Evolutionary conservation across 257 asterid genomes (phyloP).

Genomic region (Salvia hispanica): DNA sequence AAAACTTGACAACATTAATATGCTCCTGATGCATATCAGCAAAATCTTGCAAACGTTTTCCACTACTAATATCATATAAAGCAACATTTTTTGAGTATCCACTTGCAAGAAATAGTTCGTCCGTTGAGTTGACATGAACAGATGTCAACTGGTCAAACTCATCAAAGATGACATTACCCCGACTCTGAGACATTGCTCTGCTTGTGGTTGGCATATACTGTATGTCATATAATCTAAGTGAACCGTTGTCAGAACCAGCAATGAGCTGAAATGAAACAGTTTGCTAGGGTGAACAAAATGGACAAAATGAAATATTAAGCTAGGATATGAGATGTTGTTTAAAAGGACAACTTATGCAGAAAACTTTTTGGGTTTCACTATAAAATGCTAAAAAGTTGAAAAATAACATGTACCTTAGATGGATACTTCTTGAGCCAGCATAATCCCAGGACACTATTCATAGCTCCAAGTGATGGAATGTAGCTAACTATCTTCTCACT

Average conservation of each 20-base stretch:
- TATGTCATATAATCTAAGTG: constrained; percentile 75
- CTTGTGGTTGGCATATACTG: constrained; percentile 47
- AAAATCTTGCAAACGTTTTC: constrained; percentile 75
- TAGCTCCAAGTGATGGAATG: constrained; percentile 85
- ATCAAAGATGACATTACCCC: constrained; percentile 62
- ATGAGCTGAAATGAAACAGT: constrained; percentile 63
- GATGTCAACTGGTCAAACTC: constrained; percentile 93
- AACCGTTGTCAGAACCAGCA: constrained; percentile 94
- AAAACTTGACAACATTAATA: constrained; percentile 86
- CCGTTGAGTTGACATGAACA: constrained; percentile 87
- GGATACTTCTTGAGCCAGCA: constrained; percentile 89
- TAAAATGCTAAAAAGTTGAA: background rate
- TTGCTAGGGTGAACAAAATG: constrained; percentile 24
- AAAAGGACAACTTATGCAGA: too few species aligned
- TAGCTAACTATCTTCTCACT: constrained; percentile 67
- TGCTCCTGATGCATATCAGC: constrained; percentile 82
- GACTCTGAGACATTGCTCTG: constrained; percentile 42
- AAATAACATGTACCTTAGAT: constrained; percentile 63
- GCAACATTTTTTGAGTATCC: constrained; percentile 90
- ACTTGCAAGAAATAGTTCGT: constrained; percentile 89
- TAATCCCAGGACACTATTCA: constrained; percentile 84
- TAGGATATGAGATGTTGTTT: background rate
- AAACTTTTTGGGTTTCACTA: background rate
- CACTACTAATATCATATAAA: constrained; percentile 72
- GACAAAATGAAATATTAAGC: constrained; percentile 16